A percentile compares a stretch with the other conserved stretches of the same genome.
These are phyloP conservation scores for Zoysia japonica DNA, from an alignment of 176 grass and related monocot genomes.

Conservation along the genomic window DNA sequence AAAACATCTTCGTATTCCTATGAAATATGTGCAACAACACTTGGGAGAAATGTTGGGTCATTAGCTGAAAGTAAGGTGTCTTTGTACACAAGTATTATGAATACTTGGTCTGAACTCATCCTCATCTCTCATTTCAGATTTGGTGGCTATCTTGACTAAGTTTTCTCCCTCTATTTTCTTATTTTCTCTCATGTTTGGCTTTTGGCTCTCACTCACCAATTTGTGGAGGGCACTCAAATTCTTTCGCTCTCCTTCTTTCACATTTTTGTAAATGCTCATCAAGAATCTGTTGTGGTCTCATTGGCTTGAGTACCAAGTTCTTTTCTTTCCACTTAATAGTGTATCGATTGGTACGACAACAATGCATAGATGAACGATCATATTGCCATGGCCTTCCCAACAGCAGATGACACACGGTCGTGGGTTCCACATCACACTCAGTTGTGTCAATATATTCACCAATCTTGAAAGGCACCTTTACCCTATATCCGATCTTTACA, in stretches of 20 bases:
- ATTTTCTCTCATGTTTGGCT: neutral
- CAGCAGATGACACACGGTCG: neutral
- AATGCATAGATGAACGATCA: neutral
- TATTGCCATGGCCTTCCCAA: neutral
- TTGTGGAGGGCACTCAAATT: too few species aligned
- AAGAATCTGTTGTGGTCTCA: too few species aligned
- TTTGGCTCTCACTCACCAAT: neutral
- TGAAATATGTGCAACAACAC: neutral
- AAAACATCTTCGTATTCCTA: neutral
- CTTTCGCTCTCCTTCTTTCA: too few species aligned
- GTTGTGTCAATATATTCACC: neutral
- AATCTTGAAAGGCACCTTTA: neutral
- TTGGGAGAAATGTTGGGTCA: neutral
- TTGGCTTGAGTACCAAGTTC: too few species aligned
- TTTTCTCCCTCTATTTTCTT: neutral
- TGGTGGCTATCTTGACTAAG: neutral
- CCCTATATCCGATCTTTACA: neutral
- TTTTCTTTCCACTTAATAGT: neutral
- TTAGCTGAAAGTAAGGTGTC: neutral
- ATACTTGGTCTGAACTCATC: neutral
- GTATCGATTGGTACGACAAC: neutral
- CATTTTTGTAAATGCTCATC: too few species aligned
- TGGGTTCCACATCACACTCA: too few species aligned
- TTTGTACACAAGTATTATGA: neutral
- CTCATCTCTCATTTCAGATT: neutral